A percentile compares a stretch with the other conserved stretches of the same genome.
phyloP scores from a whole-genome alignment of 768 basidiomycete species.

The Lentinula sp. region DNA sequence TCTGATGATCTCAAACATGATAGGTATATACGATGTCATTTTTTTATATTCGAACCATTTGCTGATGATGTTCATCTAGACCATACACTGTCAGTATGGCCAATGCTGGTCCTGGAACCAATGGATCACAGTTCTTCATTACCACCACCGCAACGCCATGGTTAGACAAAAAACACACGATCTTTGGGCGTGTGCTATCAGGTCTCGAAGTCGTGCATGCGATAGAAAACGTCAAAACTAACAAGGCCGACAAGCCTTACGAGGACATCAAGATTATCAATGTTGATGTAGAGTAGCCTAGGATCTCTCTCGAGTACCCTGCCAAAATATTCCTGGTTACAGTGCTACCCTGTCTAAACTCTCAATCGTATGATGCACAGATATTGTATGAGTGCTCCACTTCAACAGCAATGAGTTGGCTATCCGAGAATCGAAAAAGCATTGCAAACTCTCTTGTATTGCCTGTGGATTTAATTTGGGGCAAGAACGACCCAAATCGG shows the following conservation, averaged over 20 bases:
- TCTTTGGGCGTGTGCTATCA: conserved; percentile 84
- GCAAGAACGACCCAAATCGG: conserved; percentile 15
- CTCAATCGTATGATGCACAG: conserved; percentile 27
- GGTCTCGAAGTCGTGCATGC: conserved; percentile 87
- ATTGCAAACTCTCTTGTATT: conserved; percentile 24
- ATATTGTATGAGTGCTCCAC: conserved; percentile 9
- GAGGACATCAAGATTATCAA: conserved; percentile 93
- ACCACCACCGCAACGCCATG: conserved; percentile 92
- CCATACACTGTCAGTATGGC: conserved; percentile 97
- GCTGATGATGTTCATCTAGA: conserved; percentile 29
- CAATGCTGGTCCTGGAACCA: conserved; percentile 84
- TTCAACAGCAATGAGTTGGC: conserved; percentile 10
- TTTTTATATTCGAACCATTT: neutral
- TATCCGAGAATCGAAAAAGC: conserved; percentile 28
- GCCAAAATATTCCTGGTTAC: conserved; percentile 13
- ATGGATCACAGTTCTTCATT: conserved; percentile 97
- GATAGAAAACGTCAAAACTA: conserved; percentile 87
- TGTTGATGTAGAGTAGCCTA: conserved; percentile 57
- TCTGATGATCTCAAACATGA: conserved; percentile 86
- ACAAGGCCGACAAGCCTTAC: conserved; percentile 82
- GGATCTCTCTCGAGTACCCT: neutral
- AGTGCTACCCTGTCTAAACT: conserved; percentile 43
- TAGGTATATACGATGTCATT: conserved; percentile 41
- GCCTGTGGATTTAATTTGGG: conserved; percentile 15
- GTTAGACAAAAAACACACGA: conserved; percentile 88